Base-by-base conservation (phyloP, 176 grass and related monocot genomes). In the Oryza nivara region DNA sequence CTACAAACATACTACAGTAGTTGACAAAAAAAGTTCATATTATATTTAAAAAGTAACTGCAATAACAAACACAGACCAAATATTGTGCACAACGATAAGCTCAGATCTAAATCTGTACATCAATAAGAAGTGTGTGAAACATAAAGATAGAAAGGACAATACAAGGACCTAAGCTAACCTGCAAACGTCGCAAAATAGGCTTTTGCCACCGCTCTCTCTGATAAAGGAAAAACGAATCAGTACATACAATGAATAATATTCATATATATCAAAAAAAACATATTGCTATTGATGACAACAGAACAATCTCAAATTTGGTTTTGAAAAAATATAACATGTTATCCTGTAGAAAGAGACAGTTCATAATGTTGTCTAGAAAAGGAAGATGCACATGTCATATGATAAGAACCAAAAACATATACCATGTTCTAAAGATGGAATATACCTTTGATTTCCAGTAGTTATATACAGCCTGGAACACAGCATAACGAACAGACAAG, bases 151-250 rank as follows among this genome's bases (percentile, higher is more conserved):
- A 85, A 77, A 67, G 69, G 77, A 70, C 80, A 70, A 43, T 7
- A 54, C 71, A 66, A 70, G 46, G 34, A 46, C 20, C 70, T 69
- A 61, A 34, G 14, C 88, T 86, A 64, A 95, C 93, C 90, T 95
- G 93, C 72, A 95, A 87, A 13, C 82, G 90, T 19, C 93, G 93
- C 82, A 95, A 77, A 91, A 95, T 92, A 84, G 93, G 93, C 52
- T 95, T 95, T 85, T 92, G 93, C 93, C 90, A 95, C 35, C 80
- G 86, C 44, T 95, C 93, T 84, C 93, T 78, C 93, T 96, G 80
- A 85, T 49, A 85, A 84, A 79, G n/a, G 19, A 83, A 88, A 56
- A 87, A 63, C 22, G 20, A 82, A 84, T n/a, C 34, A 25, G 47
- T 11, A 65, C 28, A 68, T 75, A 80, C 38, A 76, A 73, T 22